These are phyloP conservation scores for Auriscalpium microsporum DNA, from an alignment of 768 basidiomycete genomes.

Conservation along the genomic window DNA sequence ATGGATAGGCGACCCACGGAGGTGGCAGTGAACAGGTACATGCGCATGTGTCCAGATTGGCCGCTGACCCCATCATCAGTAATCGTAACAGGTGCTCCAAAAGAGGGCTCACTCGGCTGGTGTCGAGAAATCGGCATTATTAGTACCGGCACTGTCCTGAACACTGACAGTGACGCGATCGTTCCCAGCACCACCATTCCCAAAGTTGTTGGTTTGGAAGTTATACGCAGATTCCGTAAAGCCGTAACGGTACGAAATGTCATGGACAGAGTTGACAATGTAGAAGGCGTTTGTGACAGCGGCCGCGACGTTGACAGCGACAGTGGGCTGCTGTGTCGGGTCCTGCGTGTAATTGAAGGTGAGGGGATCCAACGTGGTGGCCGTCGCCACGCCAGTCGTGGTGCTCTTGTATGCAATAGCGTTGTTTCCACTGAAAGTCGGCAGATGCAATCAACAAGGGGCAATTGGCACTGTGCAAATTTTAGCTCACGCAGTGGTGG, in stretches of 20 bases:
- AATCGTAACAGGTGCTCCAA: neutral
- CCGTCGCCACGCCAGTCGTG: slow-evolving; percentile 18
- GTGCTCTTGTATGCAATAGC: slow-evolving; percentile 26
- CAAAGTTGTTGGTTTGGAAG: slow-evolving; percentile 51
- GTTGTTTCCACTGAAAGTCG: slow-evolving; percentile 27
- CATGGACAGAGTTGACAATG: slow-evolving; percentile 52
- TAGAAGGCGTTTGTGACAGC: slow-evolving; percentile 53
- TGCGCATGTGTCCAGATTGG: slow-evolving; percentile 36
- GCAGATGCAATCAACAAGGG: too few relatives aligned
- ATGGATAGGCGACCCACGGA: slow-evolving; percentile 8
- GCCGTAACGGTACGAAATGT: slow-evolving; percentile 42
- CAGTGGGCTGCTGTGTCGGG: slow-evolving; percentile 30
- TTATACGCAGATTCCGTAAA: slow-evolving; percentile 54
- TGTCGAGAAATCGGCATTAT: slow-evolving; percentile 38
- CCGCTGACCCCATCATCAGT: slow-evolving; percentile 14
- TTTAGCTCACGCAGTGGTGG: slow-evolving; percentile 17
- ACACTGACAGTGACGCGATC: slow-evolving; percentile 46
- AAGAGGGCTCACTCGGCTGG: slow-evolving; percentile 31
- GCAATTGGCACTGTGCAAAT: too few relatives aligned
- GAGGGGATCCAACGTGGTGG: slow-evolving; percentile 30
- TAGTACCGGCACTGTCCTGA: slow-evolving; percentile 36
- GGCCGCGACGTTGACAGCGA: slow-evolving; percentile 40
- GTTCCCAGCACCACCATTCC: slow-evolving; percentile 39
- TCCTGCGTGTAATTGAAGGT: slow-evolving; percentile 33
- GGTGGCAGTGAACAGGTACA: slow-evolving; percentile 27